phyloP scores from a whole-genome alignment of 805 yeast species.

The Spathaspora hagerdaliae region DNA sequence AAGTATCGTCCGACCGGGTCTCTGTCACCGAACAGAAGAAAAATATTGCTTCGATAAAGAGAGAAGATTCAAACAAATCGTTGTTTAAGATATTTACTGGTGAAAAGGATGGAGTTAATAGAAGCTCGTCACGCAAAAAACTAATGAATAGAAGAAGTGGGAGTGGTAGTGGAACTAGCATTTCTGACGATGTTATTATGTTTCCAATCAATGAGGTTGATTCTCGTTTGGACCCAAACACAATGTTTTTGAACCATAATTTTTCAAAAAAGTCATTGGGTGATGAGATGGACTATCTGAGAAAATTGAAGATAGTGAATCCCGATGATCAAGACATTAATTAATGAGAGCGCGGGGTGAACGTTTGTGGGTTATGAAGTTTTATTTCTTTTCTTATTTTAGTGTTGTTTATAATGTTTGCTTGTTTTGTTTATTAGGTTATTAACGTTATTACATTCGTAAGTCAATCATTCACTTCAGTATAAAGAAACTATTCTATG shows the following conservation, averaged over 20 bases:
- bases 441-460: too few relatives aligned
- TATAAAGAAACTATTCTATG: too few relatives aligned
- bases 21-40: conserved; percentile 18
- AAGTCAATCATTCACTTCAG: too few relatives aligned
- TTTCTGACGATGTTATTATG: conserved; percentile 21
- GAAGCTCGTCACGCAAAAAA: conserved; percentile 29
- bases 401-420: too few relatives aligned
- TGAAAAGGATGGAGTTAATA: conserved; percentile 15
- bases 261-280: conserved; percentile 25
- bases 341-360: too few relatives aligned
- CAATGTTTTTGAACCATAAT: conserved; percentile 24
- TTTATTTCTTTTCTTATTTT: too few relatives aligned
- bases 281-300: conserved; percentile 32
- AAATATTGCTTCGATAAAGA: conserved; percentile 15
- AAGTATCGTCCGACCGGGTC: conserved; percentile 29
- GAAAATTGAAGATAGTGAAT: conserved; percentile 27
- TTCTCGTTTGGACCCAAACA: conserved; percentile 17
- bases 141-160: conserved; percentile 9
- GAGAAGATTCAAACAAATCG: conserved; percentile 34
- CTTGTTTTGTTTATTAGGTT: too few relatives aligned
- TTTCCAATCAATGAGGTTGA: conserved; percentile 32
- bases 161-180: conserved; percentile 2
- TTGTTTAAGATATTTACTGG: conserved; percentile 23
- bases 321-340: conserved; percentile 8
- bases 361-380: too few relatives aligned